Evolutionary conservation across 805 yeast genomes (phyloP).

Genomic region (Candida sakaeoensis): DNA sequence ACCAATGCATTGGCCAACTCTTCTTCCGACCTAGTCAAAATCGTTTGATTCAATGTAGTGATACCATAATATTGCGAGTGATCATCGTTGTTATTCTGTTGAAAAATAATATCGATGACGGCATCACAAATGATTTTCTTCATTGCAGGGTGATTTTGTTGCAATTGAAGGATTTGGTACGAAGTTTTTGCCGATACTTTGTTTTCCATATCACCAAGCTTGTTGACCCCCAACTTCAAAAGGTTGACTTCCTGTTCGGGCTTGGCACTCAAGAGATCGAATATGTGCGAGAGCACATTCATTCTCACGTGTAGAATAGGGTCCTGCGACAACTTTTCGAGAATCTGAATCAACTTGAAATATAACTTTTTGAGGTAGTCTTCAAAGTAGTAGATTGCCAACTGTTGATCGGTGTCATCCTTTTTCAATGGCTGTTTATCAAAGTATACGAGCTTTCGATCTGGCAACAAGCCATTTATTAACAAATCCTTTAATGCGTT

Average conservation of each 20-base stretch:
- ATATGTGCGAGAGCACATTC: conserved; percentile 70
- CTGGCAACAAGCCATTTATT: conserved; percentile 78
- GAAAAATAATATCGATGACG: conserved; percentile 75
- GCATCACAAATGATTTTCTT: conserved; percentile 74
- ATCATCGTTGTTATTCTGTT: conserved; percentile 68
- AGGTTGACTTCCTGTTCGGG: conserved; percentile 97
- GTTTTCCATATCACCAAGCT: conserved; percentile 88
- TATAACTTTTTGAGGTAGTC: conserved; percentile 78
- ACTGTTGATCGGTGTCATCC: conserved; percentile 38
- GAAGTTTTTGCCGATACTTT: conserved; percentile 90
- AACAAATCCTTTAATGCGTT: conserved; percentile 88
- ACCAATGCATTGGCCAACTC: conserved; percentile 81
- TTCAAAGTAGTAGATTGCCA: conserved; percentile 81
- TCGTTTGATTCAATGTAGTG: conserved; percentile 88
- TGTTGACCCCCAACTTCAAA: conserved; percentile 84
- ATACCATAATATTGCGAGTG: conserved; percentile 87
- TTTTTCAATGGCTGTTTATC: conserved; percentile 64
- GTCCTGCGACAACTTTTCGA: conserved; percentile 85
- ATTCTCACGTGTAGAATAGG: conserved; percentile 84
- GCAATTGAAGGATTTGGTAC: conserved; percentile 68
- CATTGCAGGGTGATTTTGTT: conserved; percentile 96
- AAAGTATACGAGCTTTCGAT: conserved; percentile 76
- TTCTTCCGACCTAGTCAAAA: conserved; percentile 71
- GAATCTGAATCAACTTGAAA: conserved; percentile 68
- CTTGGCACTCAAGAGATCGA: conserved; percentile 74